Evolutionary conservation across 2,329 filamentous ascomycete species (phyloP).

Genomic region (Trichoderma atrobrunneum): DNA sequence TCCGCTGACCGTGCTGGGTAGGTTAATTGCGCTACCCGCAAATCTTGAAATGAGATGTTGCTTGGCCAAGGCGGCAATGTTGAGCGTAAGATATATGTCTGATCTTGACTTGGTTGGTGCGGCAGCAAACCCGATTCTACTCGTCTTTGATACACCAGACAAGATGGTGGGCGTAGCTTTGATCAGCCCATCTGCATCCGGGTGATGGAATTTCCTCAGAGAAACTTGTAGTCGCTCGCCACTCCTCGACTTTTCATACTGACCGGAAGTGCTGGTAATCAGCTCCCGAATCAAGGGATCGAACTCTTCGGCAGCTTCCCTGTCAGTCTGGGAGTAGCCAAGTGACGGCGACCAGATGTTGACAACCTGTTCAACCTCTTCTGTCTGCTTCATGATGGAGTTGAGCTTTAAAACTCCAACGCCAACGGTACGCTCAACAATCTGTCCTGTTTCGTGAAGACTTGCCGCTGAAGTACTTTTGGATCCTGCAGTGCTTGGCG

Average conservation of each 20-base stretch:
- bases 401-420: constrained; percentile 77
- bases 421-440: constrained; percentile 61
- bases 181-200: constrained; percentile 77
- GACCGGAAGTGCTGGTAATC: constrained; percentile 69
- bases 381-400: constrained; percentile 65
- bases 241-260: constrained; percentile 68
- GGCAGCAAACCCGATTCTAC: constrained; percentile 89
- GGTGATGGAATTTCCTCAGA: constrained; percentile 71
- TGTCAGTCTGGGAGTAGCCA: constrained; percentile 50
- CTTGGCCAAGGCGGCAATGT: constrained; percentile 72
- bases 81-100: constrained; percentile 90
- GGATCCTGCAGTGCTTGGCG: constrained; percentile 59
- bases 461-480: constrained; percentile 24
- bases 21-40: constrained; percentile 70
- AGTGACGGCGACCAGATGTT: constrained; percentile 70
- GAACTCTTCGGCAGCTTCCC: constrained; percentile 63
- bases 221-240: constrained; percentile 78
- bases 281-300: constrained; percentile 70
- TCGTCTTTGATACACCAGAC: constrained; percentile 75
- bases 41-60: constrained; percentile 68
- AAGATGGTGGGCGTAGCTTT: constrained; percentile 85
- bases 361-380: constrained; percentile 72
- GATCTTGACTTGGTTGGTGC: constrained; percentile 84
- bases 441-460: constrained; percentile 28
- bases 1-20: constrained; percentile 60